Evolutionary conservation across 177 flowering plant species (phyloP).

Genomic region (Tripterygium wilfordii): DNA sequence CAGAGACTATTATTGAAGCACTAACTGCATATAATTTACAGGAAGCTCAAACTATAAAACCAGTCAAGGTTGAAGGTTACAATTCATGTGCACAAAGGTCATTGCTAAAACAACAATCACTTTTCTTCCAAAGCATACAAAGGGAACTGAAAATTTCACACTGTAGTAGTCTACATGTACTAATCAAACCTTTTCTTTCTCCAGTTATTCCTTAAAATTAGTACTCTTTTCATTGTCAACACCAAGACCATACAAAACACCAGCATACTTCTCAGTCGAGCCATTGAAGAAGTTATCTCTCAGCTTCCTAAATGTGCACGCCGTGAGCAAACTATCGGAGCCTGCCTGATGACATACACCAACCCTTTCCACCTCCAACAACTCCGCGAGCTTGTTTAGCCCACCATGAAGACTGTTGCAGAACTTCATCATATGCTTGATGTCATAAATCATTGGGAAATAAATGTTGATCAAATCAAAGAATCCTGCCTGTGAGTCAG

Average conservation of each 20-base stretch:
- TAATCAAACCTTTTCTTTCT: constrained; percentile 8
- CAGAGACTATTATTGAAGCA: constrained; percentile 23
- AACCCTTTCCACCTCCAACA: constrained; percentile 52
- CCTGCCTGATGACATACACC: constrained; percentile 58
- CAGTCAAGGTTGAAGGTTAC: constrained; percentile 22
- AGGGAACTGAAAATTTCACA: constrained; percentile 15
- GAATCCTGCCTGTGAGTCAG: constrained; percentile 39
- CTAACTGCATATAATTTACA: constrained; percentile 30
- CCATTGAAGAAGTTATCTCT: constrained; percentile 47
- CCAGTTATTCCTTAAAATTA: constrained; percentile 8
- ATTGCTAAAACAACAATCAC: constrained; percentile 20
- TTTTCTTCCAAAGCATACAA: constrained; percentile 23
- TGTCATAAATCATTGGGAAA: constrained; percentile 45
- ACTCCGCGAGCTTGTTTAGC: constrained; percentile 56
- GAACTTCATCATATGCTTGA: constrained; percentile 64
- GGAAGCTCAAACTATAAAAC: constrained; percentile 22
- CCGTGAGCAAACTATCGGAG: constrained; percentile 52
- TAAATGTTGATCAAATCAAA: constrained; percentile 38
- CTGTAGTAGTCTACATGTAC: constrained; percentile 22
- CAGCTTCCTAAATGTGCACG: constrained; percentile 48
- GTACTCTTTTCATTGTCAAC: constrained; percentile 37
- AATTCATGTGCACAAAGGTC: constrained; percentile 12
- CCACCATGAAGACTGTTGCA: constrained; percentile 60
- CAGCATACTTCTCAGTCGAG: constrained; percentile 41
- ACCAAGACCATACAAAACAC: constrained; percentile 51